phyloP scores from a whole-genome alignment of 352 stramenopile species.

The Pythium aquatile region DNA sequence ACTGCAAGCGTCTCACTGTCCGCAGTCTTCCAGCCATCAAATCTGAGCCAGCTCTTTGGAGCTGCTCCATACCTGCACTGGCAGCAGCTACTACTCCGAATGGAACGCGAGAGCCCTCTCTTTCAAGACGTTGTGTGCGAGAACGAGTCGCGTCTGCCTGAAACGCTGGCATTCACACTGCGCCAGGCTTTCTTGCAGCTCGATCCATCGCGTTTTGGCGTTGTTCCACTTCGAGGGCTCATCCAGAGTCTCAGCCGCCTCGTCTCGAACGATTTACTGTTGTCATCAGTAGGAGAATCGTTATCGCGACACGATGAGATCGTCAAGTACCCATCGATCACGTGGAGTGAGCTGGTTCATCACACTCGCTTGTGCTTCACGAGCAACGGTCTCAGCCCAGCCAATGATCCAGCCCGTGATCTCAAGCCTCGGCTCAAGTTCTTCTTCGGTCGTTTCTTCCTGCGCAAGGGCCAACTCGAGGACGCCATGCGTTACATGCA shows the following conservation, averaged over 20 bases:
- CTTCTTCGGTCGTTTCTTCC: conserved; percentile 49
- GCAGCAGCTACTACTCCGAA: conserved; percentile 53
- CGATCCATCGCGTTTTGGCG: conserved; percentile 40
- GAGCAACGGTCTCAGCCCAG: background rate
- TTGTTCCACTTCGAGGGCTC: conserved; percentile 43
- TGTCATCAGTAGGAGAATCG: background rate
- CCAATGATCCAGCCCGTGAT: conserved; percentile 20
- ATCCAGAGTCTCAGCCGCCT: conserved; percentile 26
- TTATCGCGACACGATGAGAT: conserved; percentile 3
- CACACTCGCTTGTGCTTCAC: background rate
- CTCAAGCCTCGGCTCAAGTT: conserved; percentile 46
- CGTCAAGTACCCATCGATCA: conserved; percentile 22
- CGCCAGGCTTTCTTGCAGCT: conserved; percentile 38
- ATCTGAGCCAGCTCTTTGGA: conserved; percentile 27
- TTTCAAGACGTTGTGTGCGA: conserved; percentile 39
- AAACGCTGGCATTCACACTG: conserved; percentile 23
- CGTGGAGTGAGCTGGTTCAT: conserved; percentile 39
- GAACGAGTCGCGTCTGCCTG: conserved; percentile 30
- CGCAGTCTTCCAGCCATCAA: conserved; percentile 17
- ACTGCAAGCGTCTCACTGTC: background rate
- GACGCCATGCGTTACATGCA: conserved; percentile 49
- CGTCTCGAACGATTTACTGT: background rate
- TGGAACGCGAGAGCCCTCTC: conserved; percentile 37
- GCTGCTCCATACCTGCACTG: conserved; percentile 42
- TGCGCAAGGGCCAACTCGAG: conserved; percentile 55